These are phyloP conservation scores for Flaveria ramosissima DNA, from an alignment of 129 eudicot species.

Conservation along the genomic window DNA sequence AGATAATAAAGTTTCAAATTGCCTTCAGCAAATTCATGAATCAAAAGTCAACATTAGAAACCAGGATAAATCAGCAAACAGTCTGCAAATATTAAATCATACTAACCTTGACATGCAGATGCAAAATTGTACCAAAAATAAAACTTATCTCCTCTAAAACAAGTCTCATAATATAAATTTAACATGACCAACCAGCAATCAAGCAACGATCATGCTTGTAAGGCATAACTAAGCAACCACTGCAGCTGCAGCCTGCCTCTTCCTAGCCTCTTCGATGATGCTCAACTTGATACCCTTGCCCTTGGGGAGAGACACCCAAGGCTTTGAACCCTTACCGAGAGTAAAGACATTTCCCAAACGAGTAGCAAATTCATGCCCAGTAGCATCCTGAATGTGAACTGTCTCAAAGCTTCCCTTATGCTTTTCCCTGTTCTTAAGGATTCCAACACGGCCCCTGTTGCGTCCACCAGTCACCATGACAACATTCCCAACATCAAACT, in stretches of 20 bases:
- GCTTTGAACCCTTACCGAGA: constrained; percentile 63
- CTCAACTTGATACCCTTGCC: constrained; percentile 67
- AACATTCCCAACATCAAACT: constrained; percentile 66
- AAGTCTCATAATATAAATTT: background rate
- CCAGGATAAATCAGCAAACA: background rate
- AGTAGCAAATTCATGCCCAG: constrained; percentile 63
- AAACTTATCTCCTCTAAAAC: constrained; percentile 11
- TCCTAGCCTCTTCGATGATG: constrained; percentile 62
- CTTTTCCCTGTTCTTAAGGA: constrained; percentile 58
- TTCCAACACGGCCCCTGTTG: constrained; percentile 63
- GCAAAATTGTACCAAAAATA: constrained; percentile 24
- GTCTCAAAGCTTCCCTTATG: constrained; percentile 68
- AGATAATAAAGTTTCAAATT: background rate
- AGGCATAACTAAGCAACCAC: background rate
- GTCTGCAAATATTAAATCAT: constrained; percentile 6
- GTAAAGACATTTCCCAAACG: constrained; percentile 57
- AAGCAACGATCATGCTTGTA: background rate
- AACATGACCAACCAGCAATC: constrained; percentile 9
- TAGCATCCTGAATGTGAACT: constrained; percentile 49
- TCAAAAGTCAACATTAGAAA: background rate
- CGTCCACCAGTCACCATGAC: constrained; percentile 77
- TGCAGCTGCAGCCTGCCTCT: constrained; percentile 40
- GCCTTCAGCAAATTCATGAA: background rate
- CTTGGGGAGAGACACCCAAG: constrained; percentile 72
- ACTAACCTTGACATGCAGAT: background rate